Percentiles rank a stretch among this genome's conserved stretches.
These are phyloP conservation scores for Hanseniaspora hatyaiensis DNA, from an alignment of 805 yeast species.

Conservation along the genomic window DNA sequence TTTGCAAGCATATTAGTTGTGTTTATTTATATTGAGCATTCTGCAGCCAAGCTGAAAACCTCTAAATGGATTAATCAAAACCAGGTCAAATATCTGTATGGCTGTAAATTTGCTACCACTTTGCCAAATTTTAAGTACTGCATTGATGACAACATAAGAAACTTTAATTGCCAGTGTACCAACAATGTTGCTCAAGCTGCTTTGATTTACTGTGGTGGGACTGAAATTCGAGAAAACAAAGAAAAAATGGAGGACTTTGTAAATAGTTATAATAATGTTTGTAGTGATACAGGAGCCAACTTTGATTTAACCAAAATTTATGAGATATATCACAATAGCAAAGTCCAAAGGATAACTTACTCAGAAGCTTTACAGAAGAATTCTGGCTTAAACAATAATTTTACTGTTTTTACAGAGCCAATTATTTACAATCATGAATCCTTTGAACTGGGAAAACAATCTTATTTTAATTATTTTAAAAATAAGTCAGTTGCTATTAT, in stretches of 20 bases:
- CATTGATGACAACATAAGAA: constrained; percentile 19
- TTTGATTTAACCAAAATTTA: constrained; percentile 31
- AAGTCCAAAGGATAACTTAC: too few species aligned
- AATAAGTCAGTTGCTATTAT: constrained; percentile 33
- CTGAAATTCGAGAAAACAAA: constrained; percentile 12
- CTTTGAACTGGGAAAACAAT: neutral
- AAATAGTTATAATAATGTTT: constrained; percentile 18
- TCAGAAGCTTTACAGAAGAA: constrained; percentile 22
- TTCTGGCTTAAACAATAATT: constrained; percentile 30
- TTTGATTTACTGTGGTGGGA: constrained; percentile 25
- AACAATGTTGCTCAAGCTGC: constrained; percentile 28
- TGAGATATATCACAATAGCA: constrained; percentile 32
- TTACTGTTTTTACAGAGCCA: constrained; percentile 22
- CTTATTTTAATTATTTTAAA: constrained; percentile 3
- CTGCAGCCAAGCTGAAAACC: neutral
- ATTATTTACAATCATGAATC: constrained; percentile 9
- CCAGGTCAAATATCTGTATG: neutral
- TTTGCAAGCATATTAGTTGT: too few species aligned
- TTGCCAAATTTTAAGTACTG: constrained; percentile 22
- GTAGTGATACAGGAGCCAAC: constrained; percentile 16
- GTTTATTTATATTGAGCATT: too few species aligned
- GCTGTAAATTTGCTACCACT: constrained; percentile 24
- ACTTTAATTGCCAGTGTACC: constrained; percentile 24
- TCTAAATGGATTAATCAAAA: neutral
- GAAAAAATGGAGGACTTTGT: constrained; percentile 15